Conservation (phyloP, 495 filamentous ascomycete genomes). For the Lineolata rhizophorae region DNA sequence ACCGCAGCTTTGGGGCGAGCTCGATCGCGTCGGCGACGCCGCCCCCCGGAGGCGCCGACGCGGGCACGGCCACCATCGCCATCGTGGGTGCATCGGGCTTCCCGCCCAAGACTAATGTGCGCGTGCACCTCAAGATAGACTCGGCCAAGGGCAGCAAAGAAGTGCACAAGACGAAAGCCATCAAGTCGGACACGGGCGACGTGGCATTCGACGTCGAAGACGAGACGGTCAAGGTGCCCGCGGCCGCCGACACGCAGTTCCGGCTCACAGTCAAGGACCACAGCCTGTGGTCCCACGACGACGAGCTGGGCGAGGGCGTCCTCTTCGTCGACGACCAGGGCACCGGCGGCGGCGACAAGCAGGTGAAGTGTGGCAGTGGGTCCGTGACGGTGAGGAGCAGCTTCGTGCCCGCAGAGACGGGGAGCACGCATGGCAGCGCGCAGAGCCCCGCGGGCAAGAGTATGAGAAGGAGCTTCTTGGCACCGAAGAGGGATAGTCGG, state of each 20-base stretch:
- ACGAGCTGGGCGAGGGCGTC: conserved; percentile 56
- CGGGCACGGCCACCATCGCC: conserved; percentile 60
- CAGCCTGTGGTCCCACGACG: conserved; percentile 59
- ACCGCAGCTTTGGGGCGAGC: conserved; percentile 41
- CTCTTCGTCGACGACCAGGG: conserved; percentile 81
- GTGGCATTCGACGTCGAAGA: conserved; percentile 35
- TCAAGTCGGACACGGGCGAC: conserved; percentile 37
- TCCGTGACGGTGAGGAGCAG: conserved; percentile 42
- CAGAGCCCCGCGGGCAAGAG: too few species aligned
- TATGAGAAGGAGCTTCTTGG: too few species aligned
- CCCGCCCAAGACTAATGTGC: conserved; percentile 56
- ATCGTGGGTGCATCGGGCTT: conserved; percentile 62
- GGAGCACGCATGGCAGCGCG: too few species aligned
- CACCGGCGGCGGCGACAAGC: conserved; percentile 43
- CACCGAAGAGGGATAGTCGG: too few species aligned
- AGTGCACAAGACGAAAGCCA: conserved; percentile 65
- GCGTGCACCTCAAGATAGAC: conserved; percentile 48
- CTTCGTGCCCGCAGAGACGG: conserved; percentile 24
- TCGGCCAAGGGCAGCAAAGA: conserved; percentile 46
- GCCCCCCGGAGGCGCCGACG: conserved; percentile 26
- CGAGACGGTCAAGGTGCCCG: conserved; percentile 52
- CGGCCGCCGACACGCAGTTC: conserved; percentile 69
- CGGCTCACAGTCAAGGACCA: conserved; percentile 67
- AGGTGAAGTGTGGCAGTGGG: conserved; percentile 44
- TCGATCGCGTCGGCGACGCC: conserved; percentile 32